Percentiles rank a stretch among this genome's conserved stretches.
These are phyloP conservation scores for Larix kaempferi DNA, from an alignment of 75 land plant species.

Conservation along the genomic window DNA sequence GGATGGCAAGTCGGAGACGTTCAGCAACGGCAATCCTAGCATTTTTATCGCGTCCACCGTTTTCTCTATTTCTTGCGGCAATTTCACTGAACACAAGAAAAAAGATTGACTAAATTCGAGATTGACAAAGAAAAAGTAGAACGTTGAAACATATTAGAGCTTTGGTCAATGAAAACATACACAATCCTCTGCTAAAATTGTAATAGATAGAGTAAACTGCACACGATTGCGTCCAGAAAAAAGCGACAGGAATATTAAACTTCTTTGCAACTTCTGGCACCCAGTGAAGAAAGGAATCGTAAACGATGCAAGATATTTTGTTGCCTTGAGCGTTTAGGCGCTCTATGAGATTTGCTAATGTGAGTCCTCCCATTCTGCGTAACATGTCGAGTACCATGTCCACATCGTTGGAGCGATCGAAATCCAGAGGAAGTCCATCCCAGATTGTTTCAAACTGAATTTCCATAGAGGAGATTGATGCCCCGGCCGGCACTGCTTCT, in stretches of 20 bases:
- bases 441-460: neutral
- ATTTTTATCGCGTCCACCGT: neutral
- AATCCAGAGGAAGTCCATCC: neutral
- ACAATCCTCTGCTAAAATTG: too few relatives aligned
- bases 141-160: too few relatives aligned
- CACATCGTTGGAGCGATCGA: neutral
- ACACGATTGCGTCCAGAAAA: conserved; percentile 67
- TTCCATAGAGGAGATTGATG: neutral
- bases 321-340: conserved; percentile 13
- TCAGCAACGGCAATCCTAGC: neutral
- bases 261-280: conserved; percentile 40
- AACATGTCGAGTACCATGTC: neutral
- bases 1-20: neutral
- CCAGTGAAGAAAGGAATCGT: conserved; percentile 55
- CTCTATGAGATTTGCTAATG: conserved; percentile 25
- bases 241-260: conserved; percentile 31
- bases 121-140: too few relatives aligned
- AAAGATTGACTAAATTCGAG: too few relatives aligned
- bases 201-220: conserved; percentile 1
- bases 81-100: too few relatives aligned
- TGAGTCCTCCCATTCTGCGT: neutral
- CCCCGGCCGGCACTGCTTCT: neutral
- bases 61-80: too few relatives aligned
- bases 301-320: conserved; percentile 43
- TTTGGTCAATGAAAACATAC: too few relatives aligned